Evolutionary conservation across 768 basidiomycete species (phyloP).

Genomic region (Naganishia vaughanmartiniae): DNA sequence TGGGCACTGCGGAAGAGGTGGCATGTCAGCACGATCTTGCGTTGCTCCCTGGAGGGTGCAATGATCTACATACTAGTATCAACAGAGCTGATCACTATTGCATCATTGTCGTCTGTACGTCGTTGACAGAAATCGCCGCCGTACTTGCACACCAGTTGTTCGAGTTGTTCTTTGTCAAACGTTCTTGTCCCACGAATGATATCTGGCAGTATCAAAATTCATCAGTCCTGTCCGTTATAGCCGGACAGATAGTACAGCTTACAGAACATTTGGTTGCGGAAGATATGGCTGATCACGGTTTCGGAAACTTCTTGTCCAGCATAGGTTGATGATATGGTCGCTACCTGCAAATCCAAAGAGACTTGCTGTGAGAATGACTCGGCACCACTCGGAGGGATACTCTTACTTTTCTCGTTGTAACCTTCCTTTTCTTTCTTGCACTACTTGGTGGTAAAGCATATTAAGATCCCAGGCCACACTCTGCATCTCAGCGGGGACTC

Average conservation of each 20-base stretch:
- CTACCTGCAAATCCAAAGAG: slow-evolving; percentile 32
- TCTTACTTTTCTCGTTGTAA: slow-evolving; percentile 7
- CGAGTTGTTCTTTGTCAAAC: slow-evolving; percentile 69
- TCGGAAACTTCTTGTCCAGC: slow-evolving; percentile 62
- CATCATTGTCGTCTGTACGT: slow-evolving; percentile 13
- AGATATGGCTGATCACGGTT: slow-evolving; percentile 62
- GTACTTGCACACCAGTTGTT: slow-evolving; percentile 56
- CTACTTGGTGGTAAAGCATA: not conserved
- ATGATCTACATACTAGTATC: slow-evolving; percentile 5
- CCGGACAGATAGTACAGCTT: slow-evolving; percentile 43
- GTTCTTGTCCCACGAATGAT: slow-evolving; percentile 60
- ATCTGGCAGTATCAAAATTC: slow-evolving; percentile 28
- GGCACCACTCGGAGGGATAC: not conserved
- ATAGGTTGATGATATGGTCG: slow-evolving; percentile 53
- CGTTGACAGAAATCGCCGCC: slow-evolving; percentile 52
- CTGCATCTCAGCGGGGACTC: not conserved
- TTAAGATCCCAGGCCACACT: too few species aligned
- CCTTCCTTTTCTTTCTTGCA: slow-evolving; percentile 28
- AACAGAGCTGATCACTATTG: slow-evolving; percentile 18
- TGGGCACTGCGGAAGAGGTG: slow-evolving; percentile 48
- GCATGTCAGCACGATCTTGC: not conserved
- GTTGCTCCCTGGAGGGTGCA: slow-evolving; percentile 57
- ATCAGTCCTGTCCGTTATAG: not conserved
- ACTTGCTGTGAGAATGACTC: slow-evolving; percentile 6
- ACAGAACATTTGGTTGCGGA: slow-evolving; percentile 79